These are phyloP conservation scores for Capsella bursapastoris DNA, from an alignment of 345 rosid genomes.

Conservation along the genomic window DNA sequence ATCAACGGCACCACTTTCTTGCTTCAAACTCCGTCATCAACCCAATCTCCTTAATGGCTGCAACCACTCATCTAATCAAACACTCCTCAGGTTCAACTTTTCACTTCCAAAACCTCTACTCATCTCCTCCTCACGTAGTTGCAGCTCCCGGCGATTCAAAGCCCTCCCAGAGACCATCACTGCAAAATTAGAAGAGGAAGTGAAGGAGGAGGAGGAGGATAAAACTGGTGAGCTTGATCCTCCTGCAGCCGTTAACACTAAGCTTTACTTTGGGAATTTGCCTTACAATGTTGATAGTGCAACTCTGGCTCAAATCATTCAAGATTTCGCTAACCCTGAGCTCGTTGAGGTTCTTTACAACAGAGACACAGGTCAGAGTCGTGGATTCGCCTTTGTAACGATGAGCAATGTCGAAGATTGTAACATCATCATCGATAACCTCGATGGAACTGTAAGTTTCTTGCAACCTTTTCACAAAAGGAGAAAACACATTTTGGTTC, in stretches of 20 bases:
- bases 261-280: conserved; percentile 91
- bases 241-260: conserved; percentile 52
- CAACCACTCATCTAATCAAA: conserved; percentile 21
- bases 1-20: conserved; percentile 27
- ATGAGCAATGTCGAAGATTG: conserved; percentile 91
- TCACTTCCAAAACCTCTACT: conserved; percentile 33
- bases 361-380: conserved; percentile 79
- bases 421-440: conserved; percentile 66
- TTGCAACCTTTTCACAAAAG: neutral
- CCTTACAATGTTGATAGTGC: conserved; percentile 93
- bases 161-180: conserved; percentile 34
- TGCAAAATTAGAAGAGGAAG: conserved; percentile 39
- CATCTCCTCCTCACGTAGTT: conserved; percentile 8
- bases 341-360: conserved; percentile 89
- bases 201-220: conserved; percentile 32
- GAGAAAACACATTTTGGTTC: neutral
- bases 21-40: conserved; percentile 41
- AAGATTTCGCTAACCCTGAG: conserved; percentile 77
- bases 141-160: neutral
- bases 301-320: conserved; percentile 86
- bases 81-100: conserved; percentile 7
- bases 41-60: neutral
- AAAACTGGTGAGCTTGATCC: conserved; percentile 32
- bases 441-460: conserved; percentile 83
- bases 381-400: conserved; percentile 91